A percentile compares a stretch with the other conserved stretches of the same genome.
Conservation (phyloP, 768 basidiomycete genomes). For the Terana coerulea region DNA sequence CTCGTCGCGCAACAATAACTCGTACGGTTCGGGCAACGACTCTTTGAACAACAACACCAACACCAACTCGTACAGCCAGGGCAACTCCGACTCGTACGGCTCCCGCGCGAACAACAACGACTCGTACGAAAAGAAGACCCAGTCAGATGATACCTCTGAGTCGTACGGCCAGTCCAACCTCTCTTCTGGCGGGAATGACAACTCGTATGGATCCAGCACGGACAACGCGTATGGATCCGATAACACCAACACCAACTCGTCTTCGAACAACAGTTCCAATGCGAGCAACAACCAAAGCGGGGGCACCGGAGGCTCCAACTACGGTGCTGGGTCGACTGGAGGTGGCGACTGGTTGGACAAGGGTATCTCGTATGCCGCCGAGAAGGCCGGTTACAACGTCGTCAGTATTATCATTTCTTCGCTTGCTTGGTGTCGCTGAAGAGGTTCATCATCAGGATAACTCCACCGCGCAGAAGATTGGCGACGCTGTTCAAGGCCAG, state of each 20-base stretch:
- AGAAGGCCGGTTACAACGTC: constrained; percentile 41
- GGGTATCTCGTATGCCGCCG: constrained; percentile 32
- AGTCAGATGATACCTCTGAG: too few relatives aligned
- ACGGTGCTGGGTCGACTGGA: constrained; percentile 20
- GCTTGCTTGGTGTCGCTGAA: background rate
- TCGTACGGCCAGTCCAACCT: too few relatives aligned
- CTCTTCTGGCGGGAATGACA: too few relatives aligned
- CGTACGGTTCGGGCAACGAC: constrained; percentile 11
- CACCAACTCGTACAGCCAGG: background rate
- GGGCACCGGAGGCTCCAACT: constrained; percentile 14
- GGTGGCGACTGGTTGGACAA: constrained; percentile 33
- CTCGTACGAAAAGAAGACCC: background rate
- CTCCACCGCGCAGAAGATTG: constrained; percentile 35
- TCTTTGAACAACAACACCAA: constrained; percentile 7
- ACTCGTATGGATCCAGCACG: constrained; percentile 12
- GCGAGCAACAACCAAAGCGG: constrained; percentile 14
- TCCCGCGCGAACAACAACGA: constrained; percentile 4
- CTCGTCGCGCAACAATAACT: constrained; percentile 4
- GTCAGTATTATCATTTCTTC: constrained; percentile 28
- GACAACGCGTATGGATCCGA: constrained; percentile 14
- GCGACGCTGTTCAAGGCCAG: constrained; percentile 26
- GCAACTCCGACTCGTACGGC: constrained; percentile 12
- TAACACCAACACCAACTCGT: background rate
- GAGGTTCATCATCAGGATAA: constrained; percentile 24
- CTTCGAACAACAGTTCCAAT: constrained; percentile 17